Conservation (phyloP, 805 yeast genomes). For the Candida cerambycidarum region DNA sequence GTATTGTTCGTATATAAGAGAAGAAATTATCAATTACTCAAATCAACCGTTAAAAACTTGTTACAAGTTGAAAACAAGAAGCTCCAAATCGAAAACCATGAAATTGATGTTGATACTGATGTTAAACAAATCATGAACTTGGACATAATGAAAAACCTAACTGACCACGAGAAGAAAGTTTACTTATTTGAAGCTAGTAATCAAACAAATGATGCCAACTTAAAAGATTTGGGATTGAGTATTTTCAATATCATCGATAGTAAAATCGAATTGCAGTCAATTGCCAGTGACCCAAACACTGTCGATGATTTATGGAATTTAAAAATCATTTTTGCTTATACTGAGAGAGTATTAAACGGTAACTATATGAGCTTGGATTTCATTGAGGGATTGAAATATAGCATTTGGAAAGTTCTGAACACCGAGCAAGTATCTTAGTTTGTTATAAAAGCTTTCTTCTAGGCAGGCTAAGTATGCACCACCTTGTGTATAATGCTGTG, state of each 20-base stretch:
- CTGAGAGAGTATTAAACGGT: conserved; percentile 41
- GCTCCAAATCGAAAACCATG: conserved; percentile 27
- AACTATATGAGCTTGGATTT: conserved; percentile 50
- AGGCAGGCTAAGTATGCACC: too few species aligned
- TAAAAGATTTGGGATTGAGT: conserved; percentile 31
- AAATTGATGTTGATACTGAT: conserved; percentile 24
- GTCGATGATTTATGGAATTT: conserved; percentile 65
- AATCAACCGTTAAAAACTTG: conserved; percentile 31
- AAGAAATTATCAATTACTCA: conserved; percentile 38
- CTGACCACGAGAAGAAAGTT: conserved; percentile 30
- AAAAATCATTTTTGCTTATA: conserved; percentile 58
- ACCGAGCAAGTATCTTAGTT: too few species aligned
- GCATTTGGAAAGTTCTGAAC: conserved; percentile 1
- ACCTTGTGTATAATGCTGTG: too few species aligned
- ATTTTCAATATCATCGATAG: conserved; percentile 50
- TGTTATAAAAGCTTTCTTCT: too few species aligned
- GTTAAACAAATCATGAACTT: conserved; percentile 24
- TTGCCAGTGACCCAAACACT: conserved; percentile 41
- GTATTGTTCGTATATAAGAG: conserved; percentile 54
- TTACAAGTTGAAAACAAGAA: conserved; percentile 35
- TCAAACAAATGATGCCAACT: conserved; percentile 17
- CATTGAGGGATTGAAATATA: conserved; percentile 51
- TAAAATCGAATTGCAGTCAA: conserved; percentile 48
- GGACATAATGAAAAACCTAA: conserved; percentile 22
- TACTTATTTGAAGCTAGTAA: conserved; percentile 20